Evolutionary conservation across 106 monocot species (phyloP).

Genomic region (Dendrobium officinale): DNA sequence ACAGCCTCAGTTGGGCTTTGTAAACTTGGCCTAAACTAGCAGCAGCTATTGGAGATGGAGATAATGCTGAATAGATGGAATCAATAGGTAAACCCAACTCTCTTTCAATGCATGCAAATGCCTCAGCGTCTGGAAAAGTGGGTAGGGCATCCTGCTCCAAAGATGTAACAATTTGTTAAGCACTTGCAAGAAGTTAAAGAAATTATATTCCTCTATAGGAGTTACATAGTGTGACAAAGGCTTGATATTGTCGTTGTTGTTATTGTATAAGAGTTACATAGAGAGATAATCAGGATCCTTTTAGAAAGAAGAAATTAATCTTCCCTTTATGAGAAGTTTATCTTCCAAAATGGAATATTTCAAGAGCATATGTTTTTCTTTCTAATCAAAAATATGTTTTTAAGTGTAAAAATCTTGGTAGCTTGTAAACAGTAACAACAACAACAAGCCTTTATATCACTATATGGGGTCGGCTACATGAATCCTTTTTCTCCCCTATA

Average conservation of each 20-base stretch:
- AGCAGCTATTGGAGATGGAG: constrained; percentile 94
- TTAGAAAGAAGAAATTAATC: neutral
- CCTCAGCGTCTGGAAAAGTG: constrained; percentile 80
- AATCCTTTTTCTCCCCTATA: no score
- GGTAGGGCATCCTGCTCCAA: constrained; percentile 80
- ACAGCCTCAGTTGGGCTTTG: constrained; percentile 76
- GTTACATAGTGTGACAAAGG: neutral
- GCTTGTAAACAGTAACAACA: neutral
- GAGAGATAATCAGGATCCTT: neutral
- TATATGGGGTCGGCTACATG: no score
- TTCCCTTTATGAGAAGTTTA: neutral
- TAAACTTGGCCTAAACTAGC: constrained; percentile 99
- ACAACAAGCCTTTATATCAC: no score
- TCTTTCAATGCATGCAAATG: constrained; percentile 89
- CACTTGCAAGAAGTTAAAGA: neutral
- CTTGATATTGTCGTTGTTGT: no score
- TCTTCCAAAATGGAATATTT: neutral
- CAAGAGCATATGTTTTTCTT: neutral
- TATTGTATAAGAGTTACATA: neutral
- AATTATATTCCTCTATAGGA: neutral
- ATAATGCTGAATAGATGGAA: constrained; percentile 75
- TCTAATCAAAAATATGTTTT: no score
- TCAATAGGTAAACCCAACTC: constrained; percentile 80
- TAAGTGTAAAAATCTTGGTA: neutral
- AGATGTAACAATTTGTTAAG: constrained; percentile 1